These are phyloP conservation scores for Plenodomus lindquistii DNA, from an alignment of 2,329 filamentous ascomycete genomes.

Conservation along the genomic window DNA sequence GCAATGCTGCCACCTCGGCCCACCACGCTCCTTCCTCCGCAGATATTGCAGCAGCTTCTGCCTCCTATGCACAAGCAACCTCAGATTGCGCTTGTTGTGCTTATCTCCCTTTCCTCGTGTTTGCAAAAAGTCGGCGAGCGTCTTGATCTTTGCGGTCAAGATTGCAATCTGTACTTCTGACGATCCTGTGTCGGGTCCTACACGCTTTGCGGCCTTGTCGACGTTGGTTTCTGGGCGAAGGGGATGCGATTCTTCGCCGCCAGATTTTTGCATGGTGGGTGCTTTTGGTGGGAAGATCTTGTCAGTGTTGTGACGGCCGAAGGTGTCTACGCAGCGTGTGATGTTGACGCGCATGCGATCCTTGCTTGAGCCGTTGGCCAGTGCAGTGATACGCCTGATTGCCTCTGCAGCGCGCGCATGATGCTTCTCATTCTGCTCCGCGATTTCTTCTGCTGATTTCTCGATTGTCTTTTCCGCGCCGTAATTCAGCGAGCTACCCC, in stretches of 20 bases:
- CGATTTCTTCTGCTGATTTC: conserved; percentile 24
- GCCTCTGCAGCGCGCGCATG: conserved; percentile 75
- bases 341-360: conserved; percentile 83
- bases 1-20: conserved; percentile 85
- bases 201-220: conserved; percentile 56
- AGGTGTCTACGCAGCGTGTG: conserved; percentile 79
- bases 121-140: conserved; percentile 72
- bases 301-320: conserved; percentile 92
- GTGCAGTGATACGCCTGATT: conserved; percentile 74
- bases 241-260: conserved; percentile 47
- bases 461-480: conserved; percentile 6
- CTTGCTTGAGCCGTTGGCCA: conserved; percentile 76
- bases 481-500: conserved; percentile 7
- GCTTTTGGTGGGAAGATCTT: conserved; percentile 64
- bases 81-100: conserved; percentile 88
- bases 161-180: conserved; percentile 98
- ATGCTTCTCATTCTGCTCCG: conserved; percentile 33
- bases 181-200: conserved; percentile 91
- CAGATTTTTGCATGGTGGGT: conserved; percentile 50
- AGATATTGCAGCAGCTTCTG: conserved; percentile 89
- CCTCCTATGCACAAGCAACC: conserved; percentile 81
- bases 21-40: conserved; percentile 85
- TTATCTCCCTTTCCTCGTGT: conserved; percentile 80
- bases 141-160: conserved; percentile 88
- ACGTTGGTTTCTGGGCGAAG: conserved; percentile 50